phyloP scores from a whole-genome alignment of 208 protist species.

The Trypanosoma caninum region DNA sequence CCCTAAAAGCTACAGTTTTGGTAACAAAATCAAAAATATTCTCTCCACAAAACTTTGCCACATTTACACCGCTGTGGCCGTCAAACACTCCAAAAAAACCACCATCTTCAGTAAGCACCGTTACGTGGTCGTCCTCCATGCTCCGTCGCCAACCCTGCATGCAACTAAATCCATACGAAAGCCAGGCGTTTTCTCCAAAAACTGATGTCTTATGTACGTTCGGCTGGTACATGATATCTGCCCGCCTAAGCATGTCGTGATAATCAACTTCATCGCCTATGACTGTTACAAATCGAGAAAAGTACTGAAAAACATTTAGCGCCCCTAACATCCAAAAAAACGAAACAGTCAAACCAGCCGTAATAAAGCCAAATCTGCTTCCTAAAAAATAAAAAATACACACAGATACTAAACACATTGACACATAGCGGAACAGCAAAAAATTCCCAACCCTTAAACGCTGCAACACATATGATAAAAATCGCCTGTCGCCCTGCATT shows the following conservation, averaged over 20 bases:
- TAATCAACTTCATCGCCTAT: slow-evolving; percentile 35
- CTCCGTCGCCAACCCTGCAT: slow-evolving; percentile 90
- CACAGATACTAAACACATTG: slow-evolving; percentile 9
- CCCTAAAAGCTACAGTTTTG: slow-evolving; percentile 51
- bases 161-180: slow-evolving; percentile 66
- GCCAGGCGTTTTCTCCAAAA: slow-evolving; percentile 54
- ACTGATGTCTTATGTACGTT: slow-evolving; percentile 71
- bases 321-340: slow-evolving; percentile 20
- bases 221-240: slow-evolving; percentile 85
- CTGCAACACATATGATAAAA: background rate
- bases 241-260: slow-evolving; percentile 66
- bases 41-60: slow-evolving; percentile 72
- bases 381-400: slow-evolving; percentile 11
- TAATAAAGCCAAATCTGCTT: slow-evolving; percentile 5
- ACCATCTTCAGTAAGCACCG: slow-evolving; percentile 56
- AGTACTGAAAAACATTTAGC: slow-evolving; percentile 16
- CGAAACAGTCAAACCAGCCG: slow-evolving; percentile 1
- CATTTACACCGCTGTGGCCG: slow-evolving; percentile 80
- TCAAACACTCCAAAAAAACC: slow-evolving; percentile 92
- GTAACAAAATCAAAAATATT: slow-evolving; percentile 76
- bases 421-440: slow-evolving; percentile 1
- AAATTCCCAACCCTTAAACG: background rate
- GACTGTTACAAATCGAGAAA: slow-evolving; percentile 9
- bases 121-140: slow-evolving; percentile 92
- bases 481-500: slow-evolving; percentile 8